Conservation (phyloP, 2,329 filamentous ascomycete genomes). For the Penicillium brasilianum region DNA sequence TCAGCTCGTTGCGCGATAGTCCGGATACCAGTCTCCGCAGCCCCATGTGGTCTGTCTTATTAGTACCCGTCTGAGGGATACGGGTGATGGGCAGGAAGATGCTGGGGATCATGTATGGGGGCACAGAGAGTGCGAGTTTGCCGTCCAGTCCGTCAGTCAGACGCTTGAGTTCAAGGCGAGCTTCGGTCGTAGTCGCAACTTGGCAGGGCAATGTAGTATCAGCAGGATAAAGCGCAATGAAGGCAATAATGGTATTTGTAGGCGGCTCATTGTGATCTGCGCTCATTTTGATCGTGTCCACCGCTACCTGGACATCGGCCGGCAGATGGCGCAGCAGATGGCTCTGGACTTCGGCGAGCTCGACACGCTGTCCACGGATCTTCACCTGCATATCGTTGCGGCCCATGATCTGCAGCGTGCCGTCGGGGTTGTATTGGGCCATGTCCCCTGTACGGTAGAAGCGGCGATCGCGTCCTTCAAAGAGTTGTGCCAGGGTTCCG, state of each 20-base stretch:
- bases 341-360: conserved; percentile 40
- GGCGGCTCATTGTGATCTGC: background rate
- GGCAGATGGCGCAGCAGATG: conserved; percentile 5
- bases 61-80: conserved; percentile 1
- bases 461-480: background rate
- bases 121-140: background rate
- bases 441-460: background rate
- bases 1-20: background rate
- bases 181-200: background rate
- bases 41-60: background rate
- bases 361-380: conserved; percentile 42
- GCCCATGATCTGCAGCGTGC: conserved; percentile 36
- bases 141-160: background rate
- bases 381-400: conserved; percentile 44
- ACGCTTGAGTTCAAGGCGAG: background rate
- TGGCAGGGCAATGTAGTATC: background rate
- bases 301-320: background rate
- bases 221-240: background rate
- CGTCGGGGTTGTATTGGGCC: conserved; percentile 22
- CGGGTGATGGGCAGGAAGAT: background rate
- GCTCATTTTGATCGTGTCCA: background rate
- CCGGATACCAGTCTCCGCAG: background rate
- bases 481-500: background rate
- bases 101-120: conserved; percentile 9
- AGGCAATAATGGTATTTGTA: background rate